These are phyloP conservation scores for Ascoidea rubescens DNA, from an alignment of 805 yeast species.

Conservation along the genomic window DNA sequence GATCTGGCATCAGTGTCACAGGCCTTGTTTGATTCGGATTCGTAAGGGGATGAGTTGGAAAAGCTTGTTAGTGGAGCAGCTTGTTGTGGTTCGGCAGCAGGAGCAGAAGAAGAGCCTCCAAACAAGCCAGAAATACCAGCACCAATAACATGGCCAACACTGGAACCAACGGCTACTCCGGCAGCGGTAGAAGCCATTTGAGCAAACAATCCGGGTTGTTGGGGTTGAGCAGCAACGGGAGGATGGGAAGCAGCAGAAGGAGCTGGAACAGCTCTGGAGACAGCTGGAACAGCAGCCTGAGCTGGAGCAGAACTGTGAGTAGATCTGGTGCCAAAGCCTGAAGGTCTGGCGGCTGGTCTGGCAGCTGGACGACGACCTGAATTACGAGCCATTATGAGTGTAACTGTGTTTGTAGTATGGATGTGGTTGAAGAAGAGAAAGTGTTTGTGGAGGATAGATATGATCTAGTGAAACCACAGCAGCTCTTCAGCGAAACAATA, in stretches of 20 bases:
- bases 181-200: slow-evolving; percentile 99
- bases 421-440: too few relatives aligned
- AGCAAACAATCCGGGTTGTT: slow-evolving; percentile 78
- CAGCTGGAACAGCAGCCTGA: slow-evolving; percentile 18
- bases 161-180: slow-evolving; percentile 98
- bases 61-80: slow-evolving; percentile 22
- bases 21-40: slow-evolving; percentile 32
- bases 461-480: too few relatives aligned
- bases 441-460: too few relatives aligned
- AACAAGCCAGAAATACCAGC: slow-evolving; percentile 86
- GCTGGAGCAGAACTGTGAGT: neutral
- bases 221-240: slow-evolving; percentile 34
- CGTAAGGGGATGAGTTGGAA: slow-evolving; percentile 15
- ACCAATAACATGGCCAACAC: slow-evolving; percentile 93
- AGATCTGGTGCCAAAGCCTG: neutral
- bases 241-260: slow-evolving; percentile 37
- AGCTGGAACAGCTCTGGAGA: slow-evolving; percentile 31
- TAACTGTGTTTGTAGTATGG: too few relatives aligned
- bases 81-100: slow-evolving; percentile 32
- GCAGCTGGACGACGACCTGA: neutral
- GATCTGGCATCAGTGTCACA: slow-evolving; percentile 92
- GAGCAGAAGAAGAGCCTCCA: slow-evolving; percentile 56
- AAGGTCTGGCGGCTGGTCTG: neutral
- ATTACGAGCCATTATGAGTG: too few relatives aligned
- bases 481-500: too few relatives aligned